phyloP scores from a whole-genome alignment of 371 early-diverging fungal genomes.

The Caulochytrium protostelioides region DNA sequence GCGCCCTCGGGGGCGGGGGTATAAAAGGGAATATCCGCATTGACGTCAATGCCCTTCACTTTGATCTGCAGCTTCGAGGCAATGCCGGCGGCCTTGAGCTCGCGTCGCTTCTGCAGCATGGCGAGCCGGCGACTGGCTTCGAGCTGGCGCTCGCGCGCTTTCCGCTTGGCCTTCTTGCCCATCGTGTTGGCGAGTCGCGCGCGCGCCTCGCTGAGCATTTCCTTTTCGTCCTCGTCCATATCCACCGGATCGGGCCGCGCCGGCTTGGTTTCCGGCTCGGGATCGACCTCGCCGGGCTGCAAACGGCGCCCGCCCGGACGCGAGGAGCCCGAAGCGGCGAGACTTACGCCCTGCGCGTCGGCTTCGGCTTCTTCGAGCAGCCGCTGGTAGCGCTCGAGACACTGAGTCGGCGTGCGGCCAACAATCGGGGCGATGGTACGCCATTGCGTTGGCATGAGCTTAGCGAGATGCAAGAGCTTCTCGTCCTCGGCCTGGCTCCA shows the following conservation, averaged over 20 bases:
- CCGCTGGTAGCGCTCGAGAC: conserved; percentile 83
- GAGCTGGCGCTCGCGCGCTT: conserved; percentile 87
- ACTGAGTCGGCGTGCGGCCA: conserved; percentile 93
- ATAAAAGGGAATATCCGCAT: conserved; percentile 87
- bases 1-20: conserved; percentile 68
- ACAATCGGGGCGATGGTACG: conserved; percentile 94
- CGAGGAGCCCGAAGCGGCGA: neutral
- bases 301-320: conserved; percentile 6
- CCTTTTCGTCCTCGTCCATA: conserved; percentile 98
- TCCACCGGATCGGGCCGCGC: conserved; percentile 95
- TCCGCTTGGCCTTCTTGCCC: conserved; percentile 95
- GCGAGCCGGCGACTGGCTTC: conserved; percentile 85
- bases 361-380: conserved; percentile 85
- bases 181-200: conserved; percentile 95
- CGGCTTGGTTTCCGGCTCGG: conserved; percentile 87
- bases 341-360: conserved; percentile 12
- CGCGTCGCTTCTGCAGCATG: conserved; percentile 74
- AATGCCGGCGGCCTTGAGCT: conserved; percentile 90
- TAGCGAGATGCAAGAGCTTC: conserved; percentile 84
- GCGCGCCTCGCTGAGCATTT: conserved; percentile 93
- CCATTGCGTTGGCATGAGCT: conserved; percentile 98
- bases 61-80: conserved; percentile 25
- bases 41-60: conserved; percentile 67
- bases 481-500: conserved; percentile 97
- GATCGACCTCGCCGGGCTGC: conserved; percentile 90